Percentiles rank a stretch among this genome's conserved stretches.
Conservation (phyloP, 768 basidiomycete species). For the Boletus huronensis region DNA sequence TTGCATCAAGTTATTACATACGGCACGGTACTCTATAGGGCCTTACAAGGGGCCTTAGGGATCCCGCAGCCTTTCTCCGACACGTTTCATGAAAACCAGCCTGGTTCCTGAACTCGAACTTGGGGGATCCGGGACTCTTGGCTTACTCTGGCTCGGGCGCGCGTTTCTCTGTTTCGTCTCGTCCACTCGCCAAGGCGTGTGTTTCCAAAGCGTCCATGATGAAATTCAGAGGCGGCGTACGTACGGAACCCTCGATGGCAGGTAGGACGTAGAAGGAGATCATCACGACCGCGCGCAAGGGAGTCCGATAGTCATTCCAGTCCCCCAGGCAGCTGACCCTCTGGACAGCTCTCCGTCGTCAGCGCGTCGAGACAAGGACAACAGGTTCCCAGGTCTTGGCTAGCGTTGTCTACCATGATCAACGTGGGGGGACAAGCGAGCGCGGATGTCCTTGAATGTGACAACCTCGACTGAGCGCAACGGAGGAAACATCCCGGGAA, state of each 20-base stretch:
- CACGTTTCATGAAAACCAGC: not conserved
- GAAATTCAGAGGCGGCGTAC: not conserved
- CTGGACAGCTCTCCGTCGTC: too few species aligned
- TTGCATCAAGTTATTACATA: not conserved
- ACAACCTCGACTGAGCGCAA: too few species aligned
- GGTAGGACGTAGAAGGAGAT: not conserved
- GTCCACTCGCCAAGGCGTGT: not conserved
- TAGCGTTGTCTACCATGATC: too few species aligned
- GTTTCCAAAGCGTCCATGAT: not conserved
- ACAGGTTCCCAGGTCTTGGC: too few species aligned
- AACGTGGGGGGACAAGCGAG: too few species aligned
- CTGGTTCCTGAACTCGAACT: not conserved
- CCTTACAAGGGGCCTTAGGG: too few species aligned
- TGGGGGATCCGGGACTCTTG: not conserved
- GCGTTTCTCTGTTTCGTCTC: not conserved
- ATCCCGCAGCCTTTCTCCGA: not conserved
- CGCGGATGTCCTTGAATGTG: too few species aligned
- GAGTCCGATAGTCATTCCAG: too few species aligned
- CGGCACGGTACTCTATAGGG: too few species aligned
- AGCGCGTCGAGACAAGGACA: too few species aligned
- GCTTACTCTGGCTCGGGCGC: not conserved
- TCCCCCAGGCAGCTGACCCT: too few species aligned
- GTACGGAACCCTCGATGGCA: not conserved
- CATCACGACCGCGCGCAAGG: not conserved
- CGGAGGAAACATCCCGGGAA: too few species aligned